Base-by-base conservation (phyloP, 257 asterid genomes). In the Paraleonurus japonicus region DNA sequence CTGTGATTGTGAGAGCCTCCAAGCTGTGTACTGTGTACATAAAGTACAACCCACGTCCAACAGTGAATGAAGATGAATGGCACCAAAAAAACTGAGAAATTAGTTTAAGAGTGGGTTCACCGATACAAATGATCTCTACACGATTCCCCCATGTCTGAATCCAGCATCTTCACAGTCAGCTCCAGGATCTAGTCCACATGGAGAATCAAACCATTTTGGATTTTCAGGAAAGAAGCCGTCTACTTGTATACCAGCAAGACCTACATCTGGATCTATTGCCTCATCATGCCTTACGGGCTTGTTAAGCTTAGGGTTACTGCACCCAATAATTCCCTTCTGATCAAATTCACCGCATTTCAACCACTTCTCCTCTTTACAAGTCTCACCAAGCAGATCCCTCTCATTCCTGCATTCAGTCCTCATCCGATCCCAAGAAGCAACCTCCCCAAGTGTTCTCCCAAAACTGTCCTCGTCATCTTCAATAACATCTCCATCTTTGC, bases 401-500 rank as follows among this genome's bases (percentile, higher is more conserved):
- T 84, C 90, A 19, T 80, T 75, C 80, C 86, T 79, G 81, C 92
- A 76, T 67, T 76, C 87, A 3, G 87, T 37, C 86, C 96, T 83
- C 87, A 94, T 87, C 76, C 81, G 94, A 79, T 82, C 97, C 98
- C 98, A 91, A 28, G 96, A 85, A 79, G 95, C 96, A 81, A 94
- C 98, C 80, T 94, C 99, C 59, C 96, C 98, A 27, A 94, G 98
- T 7, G 99, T 89, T 81, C 98, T 85, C 65, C 95, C 98, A 64
- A 94, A 91, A 81, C 98, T 89, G 82, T 89, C 99, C 78, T 89
- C 99, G 53, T 94, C 99, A 55, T 94, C 99, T 76, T 89, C 99
- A 32, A 94, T 85, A 37, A 81, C 86, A 77, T 92, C 98, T 48
- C 88, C 86, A 75, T 88, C 96, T 81, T 93, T 93, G 6, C 96